A percentile compares a stretch with the other conserved stretches of the same genome.
These are phyloP conservation scores for Pisolithus thermaeus DNA, from an alignment of 1,284 basidiomycete species.

Conservation along the genomic window DNA sequence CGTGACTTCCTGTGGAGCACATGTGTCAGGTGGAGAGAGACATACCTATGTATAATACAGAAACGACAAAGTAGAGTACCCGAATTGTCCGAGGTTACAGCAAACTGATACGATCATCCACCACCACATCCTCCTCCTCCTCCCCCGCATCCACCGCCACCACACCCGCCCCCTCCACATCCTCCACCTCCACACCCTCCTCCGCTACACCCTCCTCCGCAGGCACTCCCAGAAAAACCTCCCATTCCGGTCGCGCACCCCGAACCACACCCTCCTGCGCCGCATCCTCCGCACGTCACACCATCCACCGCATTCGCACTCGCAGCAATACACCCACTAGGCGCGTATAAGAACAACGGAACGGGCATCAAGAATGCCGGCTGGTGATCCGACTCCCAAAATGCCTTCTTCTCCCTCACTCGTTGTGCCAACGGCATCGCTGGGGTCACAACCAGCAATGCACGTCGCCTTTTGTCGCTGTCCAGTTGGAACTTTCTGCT, in stretches of 20 bases:
- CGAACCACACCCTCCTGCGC: not conserved
- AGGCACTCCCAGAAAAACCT: not conserved
- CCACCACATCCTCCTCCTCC: slow-evolving; percentile 4
- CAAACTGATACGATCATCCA: no score
- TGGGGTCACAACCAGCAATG: not conserved
- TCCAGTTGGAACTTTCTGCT: not conserved
- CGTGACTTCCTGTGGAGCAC: no score
- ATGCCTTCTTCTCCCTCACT: slow-evolving; percentile 2
- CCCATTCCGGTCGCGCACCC: not conserved
- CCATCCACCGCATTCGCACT: not conserved
- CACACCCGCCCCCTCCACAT: slow-evolving; percentile 3
- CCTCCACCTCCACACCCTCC: slow-evolving; percentile 10
- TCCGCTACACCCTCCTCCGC: slow-evolving; percentile 10
- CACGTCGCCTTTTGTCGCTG: no score
- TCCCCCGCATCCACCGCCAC: slow-evolving; percentile 5
- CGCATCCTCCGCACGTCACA: not conserved
- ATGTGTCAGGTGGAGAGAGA: no score
- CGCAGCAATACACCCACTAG: slow-evolving; percentile 6
- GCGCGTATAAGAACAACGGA: slow-evolving; percentile 18
- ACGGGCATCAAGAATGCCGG: slow-evolving; percentile 29
- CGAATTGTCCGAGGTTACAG: no score
- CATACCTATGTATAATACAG: no score
- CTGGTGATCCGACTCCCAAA: slow-evolving; percentile 11
- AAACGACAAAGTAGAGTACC: no score
- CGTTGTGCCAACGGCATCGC: not conserved